Conservation (phyloP, 257 asterid genomes). For the Plectranthus barbatus region DNA sequence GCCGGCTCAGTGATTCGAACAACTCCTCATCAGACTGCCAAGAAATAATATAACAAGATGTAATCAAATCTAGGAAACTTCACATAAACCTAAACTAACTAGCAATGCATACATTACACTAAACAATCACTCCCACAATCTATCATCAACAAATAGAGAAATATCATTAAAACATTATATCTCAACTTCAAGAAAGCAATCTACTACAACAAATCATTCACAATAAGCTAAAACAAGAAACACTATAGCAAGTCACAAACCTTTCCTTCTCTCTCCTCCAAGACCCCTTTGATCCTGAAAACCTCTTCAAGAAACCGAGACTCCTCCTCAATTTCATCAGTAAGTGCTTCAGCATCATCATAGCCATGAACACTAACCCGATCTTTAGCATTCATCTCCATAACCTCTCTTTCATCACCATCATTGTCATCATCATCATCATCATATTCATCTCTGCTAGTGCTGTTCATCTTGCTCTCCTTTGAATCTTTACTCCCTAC, state of each 20-base stretch:
- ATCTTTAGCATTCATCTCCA: constrained; percentile 17
- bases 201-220: not conserved
- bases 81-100: not conserved
- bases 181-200: not conserved
- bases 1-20: constrained; percentile 55
- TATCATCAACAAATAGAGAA: not conserved
- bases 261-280: constrained; percentile 42
- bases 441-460: not conserved
- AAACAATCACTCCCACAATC: constrained; percentile 11
- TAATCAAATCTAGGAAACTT: not conserved
- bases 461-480: constrained; percentile 24
- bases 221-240: not conserved
- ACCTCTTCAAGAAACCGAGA: constrained; percentile 7
- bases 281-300: constrained; percentile 28
- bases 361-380: constrained; percentile 9
- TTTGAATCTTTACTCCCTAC: constrained; percentile 22
- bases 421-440: constrained; percentile 11
- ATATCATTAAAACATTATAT: not conserved
- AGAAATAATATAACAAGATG: not conserved
- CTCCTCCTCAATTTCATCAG: constrained; percentile 21
- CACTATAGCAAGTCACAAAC: constrained; percentile 17
- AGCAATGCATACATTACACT: not conserved
- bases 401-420: constrained; percentile 15
- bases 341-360: constrained; percentile 31
- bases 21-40: constrained; percentile 42